A percentile compares a stretch with the other conserved stretches of the same genome.
These are phyloP conservation scores for Nitzschia sp. DNA, from an alignment of 108 stramenopile genomes.

Conservation along the genomic window DNA sequence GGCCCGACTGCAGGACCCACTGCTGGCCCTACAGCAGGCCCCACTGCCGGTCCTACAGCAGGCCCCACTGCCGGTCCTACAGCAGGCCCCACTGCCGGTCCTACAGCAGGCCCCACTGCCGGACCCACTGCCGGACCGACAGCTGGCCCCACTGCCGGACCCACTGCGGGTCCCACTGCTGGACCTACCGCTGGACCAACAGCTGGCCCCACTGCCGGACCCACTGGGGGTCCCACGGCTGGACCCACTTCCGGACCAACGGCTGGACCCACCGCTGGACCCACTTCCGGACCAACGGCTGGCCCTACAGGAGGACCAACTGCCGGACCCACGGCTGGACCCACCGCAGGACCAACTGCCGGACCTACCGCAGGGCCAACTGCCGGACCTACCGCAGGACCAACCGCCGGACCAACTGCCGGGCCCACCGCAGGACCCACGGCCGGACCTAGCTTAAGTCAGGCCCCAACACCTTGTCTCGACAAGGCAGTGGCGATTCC, in stretches of 20 bases:
- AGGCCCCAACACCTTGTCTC: neutral
- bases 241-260: constrained; percentile 9
- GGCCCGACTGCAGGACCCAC: constrained; percentile 4
- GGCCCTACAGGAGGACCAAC: constrained; percentile 12
- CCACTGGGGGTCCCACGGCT: constrained; percentile 2
- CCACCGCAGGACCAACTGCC: constrained; percentile 19
- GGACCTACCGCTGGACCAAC: neutral
- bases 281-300: constrained; percentile 4
- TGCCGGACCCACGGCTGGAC: constrained; percentile 25
- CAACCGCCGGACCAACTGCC: constrained; percentile 1
- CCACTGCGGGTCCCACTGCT: constrained; percentile 1
- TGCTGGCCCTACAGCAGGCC: neutral
- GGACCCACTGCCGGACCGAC: constrained; percentile 15
- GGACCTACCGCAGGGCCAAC: constrained; percentile 4
- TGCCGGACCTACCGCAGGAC: neutral
- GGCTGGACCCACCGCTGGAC: neutral
- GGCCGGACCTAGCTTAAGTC: constrained; percentile 10
- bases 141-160: constrained; percentile 7
- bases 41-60: neutral
- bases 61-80: constrained; percentile 4
- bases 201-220: neutral
- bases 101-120: constrained; percentile 11
- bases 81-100: neutral
- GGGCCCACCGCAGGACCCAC: constrained; percentile 22
- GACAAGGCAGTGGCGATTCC: neutral